A percentile compares a stretch with the other conserved stretches of the same genome.
phyloP scores from a whole-genome alignment of 352 stramenopile species.

The Pythium periplocum region DNA sequence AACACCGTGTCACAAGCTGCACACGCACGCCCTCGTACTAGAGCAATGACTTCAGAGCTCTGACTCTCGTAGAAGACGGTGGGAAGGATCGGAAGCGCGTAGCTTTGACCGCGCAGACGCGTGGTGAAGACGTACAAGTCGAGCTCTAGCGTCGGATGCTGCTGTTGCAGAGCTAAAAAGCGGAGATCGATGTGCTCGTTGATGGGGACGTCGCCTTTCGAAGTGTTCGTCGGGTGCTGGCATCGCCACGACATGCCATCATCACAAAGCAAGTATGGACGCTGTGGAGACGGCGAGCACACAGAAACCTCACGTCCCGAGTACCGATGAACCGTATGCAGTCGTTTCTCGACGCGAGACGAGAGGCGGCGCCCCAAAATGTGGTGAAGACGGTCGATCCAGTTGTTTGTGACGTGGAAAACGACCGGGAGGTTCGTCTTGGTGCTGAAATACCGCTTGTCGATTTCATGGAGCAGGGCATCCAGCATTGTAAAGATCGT shows the following conservation, averaged over 20 bases:
- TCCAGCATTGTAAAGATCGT: conserved; percentile 15
- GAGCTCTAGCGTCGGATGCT: conserved; percentile 11
- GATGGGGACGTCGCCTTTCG: conserved; percentile 2
- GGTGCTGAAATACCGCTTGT: conserved; percentile 2
- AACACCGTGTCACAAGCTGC: conserved; percentile 7
- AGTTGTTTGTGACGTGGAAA: conserved; percentile 12
- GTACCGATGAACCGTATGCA: neutral
- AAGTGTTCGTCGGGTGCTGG: conserved; percentile 1
- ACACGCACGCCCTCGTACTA: conserved; percentile 8
- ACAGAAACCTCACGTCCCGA: neutral
- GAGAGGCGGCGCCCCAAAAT: neutral
- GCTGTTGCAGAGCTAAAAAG: conserved; percentile 1
- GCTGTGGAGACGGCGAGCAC: too few relatives aligned
- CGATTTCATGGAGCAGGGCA: neutral
- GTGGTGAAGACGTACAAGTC: conserved; percentile 3
- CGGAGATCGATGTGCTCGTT: conserved; percentile 8
- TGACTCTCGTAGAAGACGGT: conserved; percentile 11
- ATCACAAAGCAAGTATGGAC: conserved; percentile 5
- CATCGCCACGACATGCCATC: conserved; percentile 4
- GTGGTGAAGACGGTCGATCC: conserved; percentile 15
- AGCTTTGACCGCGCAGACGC: neutral
- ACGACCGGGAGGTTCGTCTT: neutral
- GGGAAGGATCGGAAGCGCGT: neutral
- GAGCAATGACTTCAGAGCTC: conserved; percentile 13
- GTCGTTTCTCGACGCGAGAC: neutral